These are phyloP conservation scores for Scutellaria baicalensis DNA, from an alignment of 257 asterid species.

Conservation along the genomic window DNA sequence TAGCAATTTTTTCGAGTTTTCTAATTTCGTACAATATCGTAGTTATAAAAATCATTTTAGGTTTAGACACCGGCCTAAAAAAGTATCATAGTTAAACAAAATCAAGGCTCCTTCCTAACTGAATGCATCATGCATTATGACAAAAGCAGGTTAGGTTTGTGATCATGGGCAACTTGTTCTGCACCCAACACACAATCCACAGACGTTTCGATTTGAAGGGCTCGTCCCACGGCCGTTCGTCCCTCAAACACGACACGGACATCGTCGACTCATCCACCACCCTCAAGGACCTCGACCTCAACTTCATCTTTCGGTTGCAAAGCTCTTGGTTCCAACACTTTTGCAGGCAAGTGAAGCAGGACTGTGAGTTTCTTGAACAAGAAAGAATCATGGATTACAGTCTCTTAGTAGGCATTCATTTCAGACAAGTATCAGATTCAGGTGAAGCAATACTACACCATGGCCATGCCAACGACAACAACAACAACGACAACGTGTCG, in stretches of 20 bases:
- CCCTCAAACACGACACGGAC: slow-evolving; percentile 60
- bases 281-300: slow-evolving; percentile 92
- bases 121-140: background rate
- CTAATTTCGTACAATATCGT: too few species aligned
- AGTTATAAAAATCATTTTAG: too few species aligned
- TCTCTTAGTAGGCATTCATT: slow-evolving; percentile 82
- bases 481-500: too few species aligned
- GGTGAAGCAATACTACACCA: slow-evolving; percentile 34
- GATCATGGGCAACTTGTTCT: slow-evolving; percentile 88
- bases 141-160: slow-evolving; percentile 77
- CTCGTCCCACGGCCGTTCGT: slow-evolving; percentile 82
- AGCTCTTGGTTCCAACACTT: slow-evolving; percentile 68
- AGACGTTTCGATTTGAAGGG: slow-evolving; percentile 89
- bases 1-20: too few species aligned
- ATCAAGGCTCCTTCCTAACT: too few species aligned
- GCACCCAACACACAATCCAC: slow-evolving; percentile 63
- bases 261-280: slow-evolving; percentile 77
- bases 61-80: too few species aligned
- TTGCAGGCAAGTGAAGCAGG: slow-evolving; percentile 83
- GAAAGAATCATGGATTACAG: slow-evolving; percentile 97
- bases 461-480: too few species aligned
- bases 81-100: too few species aligned
- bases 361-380: slow-evolving; percentile 90
- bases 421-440: slow-evolving; percentile 51
- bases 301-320: slow-evolving; percentile 64